Conservation (phyloP, 2,329 filamentous ascomycete species). For the Periconia digitata region DNA sequence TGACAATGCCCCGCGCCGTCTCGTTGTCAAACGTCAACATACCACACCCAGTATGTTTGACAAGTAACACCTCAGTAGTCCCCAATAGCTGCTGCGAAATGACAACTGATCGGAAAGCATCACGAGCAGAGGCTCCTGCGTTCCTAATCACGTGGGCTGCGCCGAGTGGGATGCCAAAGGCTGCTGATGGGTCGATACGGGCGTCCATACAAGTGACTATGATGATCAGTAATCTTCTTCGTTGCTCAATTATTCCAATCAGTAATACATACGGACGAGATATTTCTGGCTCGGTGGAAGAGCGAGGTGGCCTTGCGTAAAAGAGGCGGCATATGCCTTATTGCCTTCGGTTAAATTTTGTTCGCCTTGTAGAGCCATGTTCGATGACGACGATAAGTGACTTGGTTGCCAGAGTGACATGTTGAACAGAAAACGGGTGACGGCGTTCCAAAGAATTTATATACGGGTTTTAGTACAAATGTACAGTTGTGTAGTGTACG, state of each 20-base stretch:
- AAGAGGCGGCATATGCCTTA: constrained; percentile 58
- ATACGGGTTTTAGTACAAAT: not conserved
- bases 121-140: constrained; percentile 60
- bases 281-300: constrained; percentile 72
- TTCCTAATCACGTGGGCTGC: constrained; percentile 81
- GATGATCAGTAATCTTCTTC: not conserved
- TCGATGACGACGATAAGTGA: not conserved
- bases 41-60: constrained; percentile 75
- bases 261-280: constrained; percentile 55
- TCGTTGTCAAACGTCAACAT: constrained; percentile 70
- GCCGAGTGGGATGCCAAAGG: constrained; percentile 71
- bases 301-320: constrained; percentile 66
- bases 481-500: not conserved
- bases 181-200: constrained; percentile 65
- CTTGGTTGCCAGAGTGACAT: not conserved
- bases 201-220: constrained; percentile 82
- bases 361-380: constrained; percentile 51
- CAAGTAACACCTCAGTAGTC: constrained; percentile 71
- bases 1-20: constrained; percentile 58
- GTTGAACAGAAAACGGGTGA: not conserved
- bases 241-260: constrained; percentile 53
- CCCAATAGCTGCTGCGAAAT: constrained; percentile 80
- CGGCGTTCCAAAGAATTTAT: no score
- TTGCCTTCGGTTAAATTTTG: constrained; percentile 61
- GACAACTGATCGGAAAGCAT: constrained; percentile 72